Base-by-base conservation (phyloP, 2,329 filamentous ascomycete species). In the Ambrosiella xylebori region DNA sequence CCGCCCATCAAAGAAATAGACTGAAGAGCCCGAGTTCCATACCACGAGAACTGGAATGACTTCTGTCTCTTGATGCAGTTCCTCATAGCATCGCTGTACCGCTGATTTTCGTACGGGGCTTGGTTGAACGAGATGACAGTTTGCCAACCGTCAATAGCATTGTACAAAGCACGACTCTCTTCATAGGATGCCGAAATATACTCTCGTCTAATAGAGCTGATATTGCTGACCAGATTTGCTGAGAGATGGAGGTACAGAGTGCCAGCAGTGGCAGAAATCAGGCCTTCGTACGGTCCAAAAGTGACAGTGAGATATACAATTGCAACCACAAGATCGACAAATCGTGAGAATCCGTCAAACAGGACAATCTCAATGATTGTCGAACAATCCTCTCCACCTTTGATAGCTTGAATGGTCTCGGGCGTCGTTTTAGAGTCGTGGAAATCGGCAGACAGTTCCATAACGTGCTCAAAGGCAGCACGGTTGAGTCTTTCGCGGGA, bases 1-100 rank as follows among this genome's bases (percentile, higher is more conserved):
- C 86, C 85, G 61, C 76, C 80, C 0, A 82, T 80, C n/a, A 87
- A 74, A 37, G 87, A 76, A 41, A 86, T 65, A 54, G 77, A 78
- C 61, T 81, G 77, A 53, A 78, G 74, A 1, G 76, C 77, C 54
- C 59, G 59, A n/a, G 61, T 60, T 9, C 61, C 59, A 56, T 62
- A 63, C 61, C 61, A 63, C 13, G 60, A 58, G 40, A 63, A 62
- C 58, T 41, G 55, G 15, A 55, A 58, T 13, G 40, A 37, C 35
- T 60, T 60, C 44, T 56, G 51, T 11, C 47, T 41, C 15, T 45
- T 36, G n/a, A 60, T 56, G 15, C 57, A 50, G 37, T 38, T 39
- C 5, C 37, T 52, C 15, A 81, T 74, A 8, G 78, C 77, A 56
- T 71, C 68, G 3, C 73, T 71, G 63, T 81, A 78, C 35, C 78